Percentiles rank a stretch among this genome's conserved stretches.
These are phyloP conservation scores for Auricularia sp. DNA, from an alignment of 768 basidiomycete species.

Conservation along the genomic window DNA sequence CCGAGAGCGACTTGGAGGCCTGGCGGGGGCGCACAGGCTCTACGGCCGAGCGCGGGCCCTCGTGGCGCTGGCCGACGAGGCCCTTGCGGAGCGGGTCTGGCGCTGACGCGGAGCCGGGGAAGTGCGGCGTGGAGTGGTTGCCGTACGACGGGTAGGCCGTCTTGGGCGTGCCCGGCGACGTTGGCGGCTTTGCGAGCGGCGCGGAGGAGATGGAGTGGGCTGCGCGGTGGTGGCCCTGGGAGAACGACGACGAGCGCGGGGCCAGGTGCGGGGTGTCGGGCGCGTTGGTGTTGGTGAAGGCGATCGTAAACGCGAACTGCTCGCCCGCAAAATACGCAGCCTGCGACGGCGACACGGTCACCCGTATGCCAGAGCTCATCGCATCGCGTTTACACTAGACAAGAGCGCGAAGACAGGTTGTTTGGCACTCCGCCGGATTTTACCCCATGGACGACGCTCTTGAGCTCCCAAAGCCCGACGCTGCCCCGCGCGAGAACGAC, in stretches of 20 bases:
- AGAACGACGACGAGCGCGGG: not conserved
- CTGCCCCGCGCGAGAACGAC: conserved; percentile 22
- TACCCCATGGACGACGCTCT: conserved; percentile 12
- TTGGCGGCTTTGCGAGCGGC: conserved; percentile 71
- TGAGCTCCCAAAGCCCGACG: conserved; percentile 12
- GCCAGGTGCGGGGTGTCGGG: conserved; percentile 21
- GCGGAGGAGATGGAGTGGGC: conserved; percentile 79
- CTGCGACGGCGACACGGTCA: conserved; percentile 45
- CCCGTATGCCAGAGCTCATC: not conserved
- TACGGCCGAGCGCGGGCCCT: conserved; percentile 19
- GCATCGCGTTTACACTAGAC: not conserved
- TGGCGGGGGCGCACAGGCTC: conserved; percentile 46
- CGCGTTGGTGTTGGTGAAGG: conserved; percentile 74
- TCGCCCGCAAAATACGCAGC: conserved; percentile 93
- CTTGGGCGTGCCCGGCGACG: conserved; percentile 59
- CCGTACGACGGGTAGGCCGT: conserved; percentile 22
- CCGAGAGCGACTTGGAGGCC: conserved; percentile 55
- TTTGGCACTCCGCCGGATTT: not conserved
- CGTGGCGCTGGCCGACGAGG: conserved; percentile 35
- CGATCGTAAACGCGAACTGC: conserved; percentile 71
- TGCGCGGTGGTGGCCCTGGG: conserved; percentile 17
- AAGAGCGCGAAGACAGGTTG: not conserved
- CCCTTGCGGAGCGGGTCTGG: conserved; percentile 32
- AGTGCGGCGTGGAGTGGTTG: not conserved
- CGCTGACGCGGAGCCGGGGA: conserved; percentile 2